A percentile compares a stretch with the other conserved stretches of the same genome.
These are phyloP conservation scores for Leccinum fallax DNA, from an alignment of 1,284 basidiomycete genomes.

Conservation along the genomic window DNA sequence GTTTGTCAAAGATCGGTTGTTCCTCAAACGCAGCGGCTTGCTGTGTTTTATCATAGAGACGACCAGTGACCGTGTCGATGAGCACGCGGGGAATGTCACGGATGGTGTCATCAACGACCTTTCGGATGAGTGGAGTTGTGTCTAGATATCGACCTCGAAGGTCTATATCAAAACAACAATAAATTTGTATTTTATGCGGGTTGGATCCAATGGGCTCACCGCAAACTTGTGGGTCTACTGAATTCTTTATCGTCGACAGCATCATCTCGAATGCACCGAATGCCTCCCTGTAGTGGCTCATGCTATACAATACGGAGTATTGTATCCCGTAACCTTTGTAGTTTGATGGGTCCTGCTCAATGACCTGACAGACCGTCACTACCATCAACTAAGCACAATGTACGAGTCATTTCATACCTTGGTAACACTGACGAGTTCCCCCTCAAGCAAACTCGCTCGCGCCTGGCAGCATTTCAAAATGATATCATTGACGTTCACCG, in stretches of 20 bases:
- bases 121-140: not conserved
- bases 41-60: not conserved
- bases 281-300: too few relatives aligned
- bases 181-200: not conserved
- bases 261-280: too few relatives aligned
- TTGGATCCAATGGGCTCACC: too few relatives aligned
- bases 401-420: too few relatives aligned
- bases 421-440: not conserved
- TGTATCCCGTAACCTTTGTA: too few relatives aligned
- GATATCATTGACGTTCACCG: not conserved
- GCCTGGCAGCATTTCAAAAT: not conserved
- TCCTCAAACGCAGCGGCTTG: not conserved
- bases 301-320: too few relatives aligned
- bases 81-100: not conserved
- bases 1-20: not conserved
- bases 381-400: too few relatives aligned
- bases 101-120: not conserved
- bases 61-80: not conserved
- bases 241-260: too few relatives aligned
- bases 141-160: not conserved
- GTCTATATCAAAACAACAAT: not conserved
- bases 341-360: too few relatives aligned
- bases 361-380: too few relatives aligned
- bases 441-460: not conserved
- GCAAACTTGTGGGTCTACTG: too few relatives aligned